A percentile compares a stretch with the other conserved stretches of the same genome.
These are phyloP conservation scores for Rosa hybrid DNA, from an alignment of 331 rosid species.

Conservation along the genomic window DNA sequence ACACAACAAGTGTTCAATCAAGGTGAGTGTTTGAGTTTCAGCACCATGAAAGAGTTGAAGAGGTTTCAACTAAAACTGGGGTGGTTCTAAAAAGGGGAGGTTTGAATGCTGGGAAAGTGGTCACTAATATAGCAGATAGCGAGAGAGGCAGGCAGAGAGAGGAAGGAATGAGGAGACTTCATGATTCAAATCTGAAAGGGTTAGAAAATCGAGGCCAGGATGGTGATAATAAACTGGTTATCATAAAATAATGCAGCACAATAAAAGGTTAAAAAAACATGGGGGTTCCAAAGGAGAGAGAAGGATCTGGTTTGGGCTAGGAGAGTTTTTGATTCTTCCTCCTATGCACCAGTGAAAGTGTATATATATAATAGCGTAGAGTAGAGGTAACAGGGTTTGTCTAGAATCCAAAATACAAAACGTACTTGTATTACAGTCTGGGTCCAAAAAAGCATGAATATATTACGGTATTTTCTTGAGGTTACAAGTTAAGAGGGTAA, in stretches of 20 bases:
- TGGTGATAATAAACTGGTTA: conserved; percentile 31
- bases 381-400: conserved; percentile 4
- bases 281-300: conserved; percentile 3
- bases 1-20: not conserved
- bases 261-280: not conserved
- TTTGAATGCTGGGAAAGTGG: conserved; percentile 16
- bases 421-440: conserved; percentile 5
- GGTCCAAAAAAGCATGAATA: not conserved
- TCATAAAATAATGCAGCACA: conserved; percentile 23
- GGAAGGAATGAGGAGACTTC: conserved; percentile 51
- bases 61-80: conserved; percentile 35
- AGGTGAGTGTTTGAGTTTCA: not conserved
- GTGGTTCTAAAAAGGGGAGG: conserved; percentile 9
- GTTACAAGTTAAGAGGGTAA: not conserved
- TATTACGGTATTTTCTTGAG: conserved; percentile 2
- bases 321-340: not conserved
- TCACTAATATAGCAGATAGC: conserved; percentile 25
- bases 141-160: not conserved
- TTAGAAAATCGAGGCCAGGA: conserved; percentile 51
- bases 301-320: conserved; percentile 10
- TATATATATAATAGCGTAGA: not conserved
- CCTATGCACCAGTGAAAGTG: not conserved
- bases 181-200: conserved; percentile 58
- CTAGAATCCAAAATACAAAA: conserved; percentile 16
- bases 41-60: conserved; percentile 39